Evolutionary conservation across 352 stramenopile species (phyloP), one percentile per base, ranked within the genome.

Genomic region (Phytophthora niederhauseri): DNA sequence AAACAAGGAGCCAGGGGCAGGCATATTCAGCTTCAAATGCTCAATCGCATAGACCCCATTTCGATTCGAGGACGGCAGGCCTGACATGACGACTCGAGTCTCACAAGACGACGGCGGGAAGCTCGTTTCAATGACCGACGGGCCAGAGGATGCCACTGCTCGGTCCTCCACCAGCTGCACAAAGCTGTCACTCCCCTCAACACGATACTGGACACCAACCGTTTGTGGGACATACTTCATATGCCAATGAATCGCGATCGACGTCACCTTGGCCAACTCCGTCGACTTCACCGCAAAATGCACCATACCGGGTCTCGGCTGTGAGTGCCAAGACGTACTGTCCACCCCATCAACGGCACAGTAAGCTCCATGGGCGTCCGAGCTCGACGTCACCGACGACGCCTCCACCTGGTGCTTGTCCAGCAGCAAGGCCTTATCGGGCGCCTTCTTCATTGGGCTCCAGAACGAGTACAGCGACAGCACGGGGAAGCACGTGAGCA

Each of bases 381-480:
- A 85, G 34, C 52, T 89, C 8, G 78, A 70, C n/a, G 78, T 75
- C 20, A 70, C 70, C 0, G 87, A 94, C 2, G 85, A 89, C 22
- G 76, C 87, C 4, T 86, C 71, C 17, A 95, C 78, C 54, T 77
- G 76, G 0, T 79, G 67, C 36, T 76, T 78, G 2, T 57, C 26
- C 15, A 97, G 20, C 24, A 57, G 20, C 5, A 95, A 66, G 15
- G 75, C 45, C 36, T 80, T 84, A 58, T 97, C 86, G 0, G 86
- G 85, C 11, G 73, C 67, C 28, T 80, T 83, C 48, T 87, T 90
- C n/a, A 64, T 76, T 6, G 89, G 89, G 46, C 87, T 94, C 89
- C 89, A 97, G 60, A 93, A 97, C 17, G 87, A 84, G 57, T 91
- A 95, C 41, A 97, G 59, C 46, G 89, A 95, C 12, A 97, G 69